Base-by-base conservation (phyloP, 768 basidiomycete genomes). In the Tulasnella sp. region DNA sequence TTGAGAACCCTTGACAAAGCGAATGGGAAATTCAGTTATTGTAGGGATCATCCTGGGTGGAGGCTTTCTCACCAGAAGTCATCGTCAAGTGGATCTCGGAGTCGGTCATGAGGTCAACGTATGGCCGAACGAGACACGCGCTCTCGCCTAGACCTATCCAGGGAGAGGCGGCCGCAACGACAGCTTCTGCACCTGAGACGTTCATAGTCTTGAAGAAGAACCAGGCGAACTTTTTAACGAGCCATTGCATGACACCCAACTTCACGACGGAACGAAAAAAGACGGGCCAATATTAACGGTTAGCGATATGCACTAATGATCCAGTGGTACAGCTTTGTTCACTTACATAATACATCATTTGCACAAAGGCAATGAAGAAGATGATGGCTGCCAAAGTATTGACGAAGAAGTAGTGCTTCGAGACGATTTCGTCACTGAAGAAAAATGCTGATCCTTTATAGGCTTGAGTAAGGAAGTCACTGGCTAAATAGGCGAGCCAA, bases 81-180 rank as follows among this genome's bases (percentile, higher is more conserved):
- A 96, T 95, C 67, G 89, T 87, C 64, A 95, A 85, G 83, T 92
- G 92, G n/a, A 96, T 85, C 83, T 96, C 93, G 49, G 92, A 93
- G 78, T 86, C 87, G 45, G 94, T 94, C 91, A 94, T 94, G 74
- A 89, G 81, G 80, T 93, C 91, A 79, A 94, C 89, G 81, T 93
- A 94, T 40, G 93, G 94, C 73, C 86, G 87, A 79, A 95, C 93
- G 79, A 96, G 85, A 83, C 93, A 94, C 67, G 93, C 93, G 31
- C 90, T 91, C 82, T 96, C 94, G 81, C 92, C 94, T 83, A 93
- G 92, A 29, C 95, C 95, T 79, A 97, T 89, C 88, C 92, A 97
- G n/a, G 95, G 95, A 0, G 94, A 95, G 19, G 94, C 91, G 70
- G 95, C 90, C 37, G 95, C 94, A 58, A 97, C 93, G 76, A 97